Percentiles rank a stretch among this genome's conserved stretches.
phyloP scores from a whole-genome alignment of 805 yeast genomes.

The Teunomyces tritomae region DNA sequence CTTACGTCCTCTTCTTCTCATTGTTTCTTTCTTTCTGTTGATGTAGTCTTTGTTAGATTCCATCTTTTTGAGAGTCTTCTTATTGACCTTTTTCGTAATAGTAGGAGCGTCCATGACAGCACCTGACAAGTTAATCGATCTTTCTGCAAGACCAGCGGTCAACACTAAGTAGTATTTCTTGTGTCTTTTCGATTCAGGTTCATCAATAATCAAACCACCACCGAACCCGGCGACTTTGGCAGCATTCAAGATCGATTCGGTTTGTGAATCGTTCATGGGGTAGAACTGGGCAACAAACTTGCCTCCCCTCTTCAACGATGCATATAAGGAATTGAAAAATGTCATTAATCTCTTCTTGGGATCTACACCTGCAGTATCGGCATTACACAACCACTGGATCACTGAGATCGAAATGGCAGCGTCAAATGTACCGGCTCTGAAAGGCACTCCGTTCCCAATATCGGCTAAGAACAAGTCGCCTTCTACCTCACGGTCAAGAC shows the following conservation, averaged over 20 bases:
- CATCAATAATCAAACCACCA: conserved; percentile 92
- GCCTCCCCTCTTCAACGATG: conserved; percentile 87
- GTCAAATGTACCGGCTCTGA: conserved; percentile 93
- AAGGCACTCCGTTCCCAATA: conserved; percentile 92
- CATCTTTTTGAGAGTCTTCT: conserved; percentile 49
- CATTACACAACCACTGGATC: conserved; percentile 97
- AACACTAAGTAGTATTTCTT: conserved; percentile 88
- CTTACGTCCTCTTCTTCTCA: conserved; percentile 84
- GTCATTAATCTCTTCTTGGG: conserved; percentile 78
- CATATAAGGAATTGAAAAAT: conserved; percentile 86
- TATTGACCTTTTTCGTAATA: conserved; percentile 39
- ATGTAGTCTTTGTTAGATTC: conserved; percentile 83
- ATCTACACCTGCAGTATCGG: conserved; percentile 77
- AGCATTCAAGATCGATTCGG: conserved; percentile 69
- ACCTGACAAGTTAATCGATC: conserved; percentile 72
- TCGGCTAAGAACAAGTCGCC: conserved; percentile 92
- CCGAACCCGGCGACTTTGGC: conserved; percentile 95
- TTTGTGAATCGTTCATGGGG: conserved; percentile 86
- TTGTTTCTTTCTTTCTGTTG: conserved; percentile 85
- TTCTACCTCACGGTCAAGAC: conserved; percentile 85
- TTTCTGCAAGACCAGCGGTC: conserved; percentile 79
- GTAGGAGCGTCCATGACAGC: conserved; percentile 74
- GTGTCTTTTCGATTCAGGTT: conserved; percentile 88
- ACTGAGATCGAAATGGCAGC: conserved; percentile 95
- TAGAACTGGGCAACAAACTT: conserved; percentile 97